Evolutionary conservation across 192 early-diverging fungal genomes (phyloP).

Genomic region (Glomus cerebriforme): DNA sequence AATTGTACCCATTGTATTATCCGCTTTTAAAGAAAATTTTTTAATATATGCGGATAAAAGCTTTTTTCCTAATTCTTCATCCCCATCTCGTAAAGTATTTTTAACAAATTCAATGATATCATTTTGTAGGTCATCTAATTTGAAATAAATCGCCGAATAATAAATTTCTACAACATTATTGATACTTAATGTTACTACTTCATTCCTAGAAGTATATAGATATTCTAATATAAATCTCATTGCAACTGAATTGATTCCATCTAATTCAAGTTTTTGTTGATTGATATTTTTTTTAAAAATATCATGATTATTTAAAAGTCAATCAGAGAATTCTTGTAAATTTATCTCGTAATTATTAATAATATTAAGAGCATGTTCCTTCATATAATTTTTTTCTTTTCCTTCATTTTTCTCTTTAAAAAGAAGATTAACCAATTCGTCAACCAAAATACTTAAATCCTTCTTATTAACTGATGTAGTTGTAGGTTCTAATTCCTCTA

Average conservation of each 20-base stretch:
- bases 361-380: too few species aligned
- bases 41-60: background rate
- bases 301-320: too few species aligned
- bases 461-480: too few species aligned
- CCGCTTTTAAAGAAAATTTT: background rate
- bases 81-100: background rate
- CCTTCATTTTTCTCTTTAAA: too few species aligned
- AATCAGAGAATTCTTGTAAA: too few species aligned
- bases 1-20: background rate
- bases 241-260: background rate
- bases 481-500: too few species aligned
- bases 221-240: conserved; percentile 4
- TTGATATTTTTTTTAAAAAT: background rate
- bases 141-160: background rate
- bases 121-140: background rate
- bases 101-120: background rate
- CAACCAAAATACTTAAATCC: too few species aligned
- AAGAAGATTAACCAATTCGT: too few species aligned
- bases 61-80: background rate
- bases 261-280: background rate
- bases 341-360: too few species aligned
- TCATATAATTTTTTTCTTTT: too few species aligned
- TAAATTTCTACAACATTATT: background rate
- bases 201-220: background rate
- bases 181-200: background rate